Conservation (phyloP, 1,284 basidiomycete genomes). For the Ceratobasidium sp. region DNA sequence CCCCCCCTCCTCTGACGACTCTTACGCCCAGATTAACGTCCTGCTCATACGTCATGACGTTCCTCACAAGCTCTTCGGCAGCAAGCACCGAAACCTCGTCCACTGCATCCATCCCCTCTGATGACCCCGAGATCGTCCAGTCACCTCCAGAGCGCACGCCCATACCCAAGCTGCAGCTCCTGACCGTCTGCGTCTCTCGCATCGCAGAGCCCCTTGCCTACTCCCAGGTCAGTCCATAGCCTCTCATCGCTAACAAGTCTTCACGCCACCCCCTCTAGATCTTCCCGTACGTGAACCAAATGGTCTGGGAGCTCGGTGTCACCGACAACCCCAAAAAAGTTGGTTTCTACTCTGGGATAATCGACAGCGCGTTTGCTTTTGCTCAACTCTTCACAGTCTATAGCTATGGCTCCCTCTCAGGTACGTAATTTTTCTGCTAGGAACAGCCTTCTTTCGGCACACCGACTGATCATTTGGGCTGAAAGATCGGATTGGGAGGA, state of each 20-base stretch:
- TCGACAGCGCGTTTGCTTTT: conserved; percentile 30
- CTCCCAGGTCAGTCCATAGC: not conserved
- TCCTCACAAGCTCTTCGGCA: not conserved
- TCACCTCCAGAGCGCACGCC: not conserved
- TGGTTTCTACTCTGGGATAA: conserved; percentile 26
- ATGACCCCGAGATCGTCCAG: conserved; percentile 13
- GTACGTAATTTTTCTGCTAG: not conserved
- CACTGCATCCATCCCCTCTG: not conserved
- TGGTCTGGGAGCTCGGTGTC: conserved; percentile 31
- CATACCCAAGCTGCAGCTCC: conserved; percentile 14
- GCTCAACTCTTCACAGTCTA: conserved; percentile 29
- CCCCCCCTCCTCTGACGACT: too few relatives aligned
- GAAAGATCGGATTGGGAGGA: conserved; percentile 45
- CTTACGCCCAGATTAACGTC: too few relatives aligned
- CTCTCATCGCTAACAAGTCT: not conserved
- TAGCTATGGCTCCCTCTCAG: conserved; percentile 14
- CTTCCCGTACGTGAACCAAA: conserved; percentile 36
- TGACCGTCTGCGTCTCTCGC: conserved; percentile 24
- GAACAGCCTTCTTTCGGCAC: not conserved
- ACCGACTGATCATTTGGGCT: not conserved
- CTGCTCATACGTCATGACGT: not conserved
- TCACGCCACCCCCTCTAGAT: not conserved
- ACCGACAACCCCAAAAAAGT: conserved; percentile 30
- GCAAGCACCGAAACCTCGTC: too few relatives aligned
- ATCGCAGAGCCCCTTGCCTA: conserved; percentile 24